Conservation (phyloP, 2,329 filamentous ascomycete genomes). For the Tothia fuscella region DNA sequence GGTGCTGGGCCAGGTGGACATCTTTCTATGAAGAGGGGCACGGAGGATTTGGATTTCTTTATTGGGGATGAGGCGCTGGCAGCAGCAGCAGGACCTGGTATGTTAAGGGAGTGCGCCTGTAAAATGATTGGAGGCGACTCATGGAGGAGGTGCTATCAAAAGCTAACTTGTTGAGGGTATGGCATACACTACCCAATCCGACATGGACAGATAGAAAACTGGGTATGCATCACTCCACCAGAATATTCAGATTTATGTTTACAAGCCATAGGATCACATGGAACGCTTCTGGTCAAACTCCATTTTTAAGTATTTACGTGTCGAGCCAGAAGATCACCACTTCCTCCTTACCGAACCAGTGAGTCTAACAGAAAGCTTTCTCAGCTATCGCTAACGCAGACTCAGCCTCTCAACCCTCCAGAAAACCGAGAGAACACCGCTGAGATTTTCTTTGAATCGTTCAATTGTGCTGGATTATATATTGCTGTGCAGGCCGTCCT, state of each 20-base stretch:
- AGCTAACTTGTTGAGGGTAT: conserved; percentile 50
- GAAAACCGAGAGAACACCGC: conserved; percentile 98
- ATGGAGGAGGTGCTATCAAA: background rate
- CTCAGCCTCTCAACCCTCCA: conserved; percentile 84
- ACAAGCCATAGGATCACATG: conserved; percentile 71
- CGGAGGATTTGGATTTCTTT: conserved; percentile 96
- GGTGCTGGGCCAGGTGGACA: conserved; percentile 74
- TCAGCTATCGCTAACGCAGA: background rate
- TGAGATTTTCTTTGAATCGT: conserved; percentile 99
- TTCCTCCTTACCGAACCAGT: conserved; percentile 96
- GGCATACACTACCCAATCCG: conserved; percentile 95
- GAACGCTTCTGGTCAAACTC: conserved; percentile 99
- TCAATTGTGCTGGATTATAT: conserved; percentile 97
- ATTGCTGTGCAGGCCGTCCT: conserved; percentile 97
- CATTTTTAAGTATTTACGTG: conserved; percentile 97
- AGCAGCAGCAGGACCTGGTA: conserved; percentile 72
- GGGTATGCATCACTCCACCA: conserved; percentile 45
- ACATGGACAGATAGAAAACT: conserved; percentile 97
- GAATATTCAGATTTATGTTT: conserved; percentile 1
- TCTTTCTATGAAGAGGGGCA: conserved; percentile 82
- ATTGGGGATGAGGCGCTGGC: conserved; percentile 93
- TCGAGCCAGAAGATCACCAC: conserved; percentile 97
- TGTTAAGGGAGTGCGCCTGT: conserved; percentile 1
- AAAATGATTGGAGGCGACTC: background rate
- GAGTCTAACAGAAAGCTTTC: conserved; percentile 25